Conservation (phyloP, 2,329 filamentous ascomycete species). For the Daldinia sp. region DNA sequence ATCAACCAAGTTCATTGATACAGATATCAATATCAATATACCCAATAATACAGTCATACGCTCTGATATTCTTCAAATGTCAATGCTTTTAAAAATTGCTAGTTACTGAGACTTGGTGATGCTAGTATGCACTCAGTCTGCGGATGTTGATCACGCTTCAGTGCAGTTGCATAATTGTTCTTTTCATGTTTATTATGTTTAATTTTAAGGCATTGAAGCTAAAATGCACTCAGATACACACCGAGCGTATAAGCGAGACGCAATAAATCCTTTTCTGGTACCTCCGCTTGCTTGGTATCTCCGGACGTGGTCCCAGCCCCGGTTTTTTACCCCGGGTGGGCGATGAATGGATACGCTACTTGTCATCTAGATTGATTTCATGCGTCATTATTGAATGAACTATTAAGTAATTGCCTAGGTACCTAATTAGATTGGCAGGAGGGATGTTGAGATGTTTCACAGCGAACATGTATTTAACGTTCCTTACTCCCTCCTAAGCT, state of each 20-base stretch:
- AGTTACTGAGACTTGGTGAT: neutral
- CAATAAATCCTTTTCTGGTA: neutral
- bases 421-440: neutral
- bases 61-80: neutral
- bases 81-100: neutral
- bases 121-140: too few species aligned
- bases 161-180: too few species aligned
- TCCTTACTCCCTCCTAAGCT: slow-evolving; percentile 1
- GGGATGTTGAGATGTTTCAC: neutral
- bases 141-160: too few species aligned
- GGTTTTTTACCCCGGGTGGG: neutral
- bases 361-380: neutral
- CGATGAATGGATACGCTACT: neutral
- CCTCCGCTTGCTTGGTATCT: neutral
- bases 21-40: slow-evolving; percentile 4
- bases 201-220: neutral
- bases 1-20: neutral
- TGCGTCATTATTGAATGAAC: neutral
- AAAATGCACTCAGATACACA: too few species aligned
- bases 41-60: neutral
- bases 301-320: neutral
- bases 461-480: slow-evolving; percentile 5
- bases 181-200: neutral
- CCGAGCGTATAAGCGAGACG: neutral
- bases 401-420: neutral